These are phyloP conservation scores for Auricularia auricula-judae DNA, from an alignment of 768 basidiomycete species.

Conservation along the genomic window DNA sequence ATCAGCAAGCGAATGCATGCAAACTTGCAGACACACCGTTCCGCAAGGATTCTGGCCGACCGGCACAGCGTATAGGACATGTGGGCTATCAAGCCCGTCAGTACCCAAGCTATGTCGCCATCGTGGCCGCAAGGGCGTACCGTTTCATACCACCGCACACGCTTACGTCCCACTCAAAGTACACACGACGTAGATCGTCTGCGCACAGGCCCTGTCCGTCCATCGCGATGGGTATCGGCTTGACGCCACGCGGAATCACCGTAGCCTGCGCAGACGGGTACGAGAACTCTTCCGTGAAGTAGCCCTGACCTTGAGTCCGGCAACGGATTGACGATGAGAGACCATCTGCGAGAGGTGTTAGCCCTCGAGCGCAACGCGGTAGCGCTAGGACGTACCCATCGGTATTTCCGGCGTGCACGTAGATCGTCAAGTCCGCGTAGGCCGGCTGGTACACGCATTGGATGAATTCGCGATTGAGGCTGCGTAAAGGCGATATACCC, in stretches of 20 bases:
- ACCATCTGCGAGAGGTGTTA: not conserved
- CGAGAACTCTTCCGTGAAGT: constrained; percentile 59
- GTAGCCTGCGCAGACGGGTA: constrained; percentile 49
- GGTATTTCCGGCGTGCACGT: constrained; percentile 60
- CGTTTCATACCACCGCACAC: constrained; percentile 40
- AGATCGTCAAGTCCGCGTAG: constrained; percentile 46
- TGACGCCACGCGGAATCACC: constrained; percentile 28
- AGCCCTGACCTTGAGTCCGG: constrained; percentile 51
- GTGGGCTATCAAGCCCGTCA: constrained; percentile 33
- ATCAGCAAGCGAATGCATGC: not conserved
- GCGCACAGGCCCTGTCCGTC: constrained; percentile 64
- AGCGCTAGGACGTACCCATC: constrained; percentile 31
- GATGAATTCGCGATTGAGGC: constrained; percentile 50
- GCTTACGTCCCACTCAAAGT: constrained; percentile 54
- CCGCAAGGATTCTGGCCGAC: constrained; percentile 84
- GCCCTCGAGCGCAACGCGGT: not conserved
- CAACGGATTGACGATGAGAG: constrained; percentile 37
- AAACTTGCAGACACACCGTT: constrained; percentile 29
- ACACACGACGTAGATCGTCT: constrained; percentile 44
- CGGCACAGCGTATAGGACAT: constrained; percentile 63
- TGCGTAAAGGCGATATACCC: constrained; percentile 47
- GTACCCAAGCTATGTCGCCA: not conserved
- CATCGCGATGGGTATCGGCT: constrained; percentile 47
- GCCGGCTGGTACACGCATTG: constrained; percentile 36
- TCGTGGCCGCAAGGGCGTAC: constrained; percentile 19